Conservation (phyloP, 306 rosid species). For the Begonia masoniana region DNA sequence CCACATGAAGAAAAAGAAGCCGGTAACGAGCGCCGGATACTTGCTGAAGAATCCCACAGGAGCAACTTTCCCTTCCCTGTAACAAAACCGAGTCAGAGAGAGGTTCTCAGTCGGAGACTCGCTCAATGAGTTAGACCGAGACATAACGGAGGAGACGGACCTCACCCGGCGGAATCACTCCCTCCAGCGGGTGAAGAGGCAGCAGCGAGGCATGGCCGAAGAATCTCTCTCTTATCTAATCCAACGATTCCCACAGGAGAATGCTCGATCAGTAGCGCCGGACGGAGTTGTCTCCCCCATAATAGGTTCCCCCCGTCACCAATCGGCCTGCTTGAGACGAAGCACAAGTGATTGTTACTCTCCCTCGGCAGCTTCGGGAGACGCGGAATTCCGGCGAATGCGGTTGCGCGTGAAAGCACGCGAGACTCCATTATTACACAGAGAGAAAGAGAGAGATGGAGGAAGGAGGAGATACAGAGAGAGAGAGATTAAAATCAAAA, state of each 20-base stretch:
- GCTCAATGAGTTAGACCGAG: constrained; percentile 23
- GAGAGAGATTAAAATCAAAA: not conserved
- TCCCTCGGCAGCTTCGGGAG: constrained; percentile 38
- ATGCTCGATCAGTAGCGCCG: constrained; percentile 39
- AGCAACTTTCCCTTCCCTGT: constrained; percentile 60
- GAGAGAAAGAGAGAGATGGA: not conserved
- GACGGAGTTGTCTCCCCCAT: constrained; percentile 91
- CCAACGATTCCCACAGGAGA: constrained; percentile 18
- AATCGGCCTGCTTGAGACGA: constrained; percentile 29
- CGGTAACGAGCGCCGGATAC: constrained; percentile 34
- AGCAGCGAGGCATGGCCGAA: constrained; percentile 46
- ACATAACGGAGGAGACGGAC: constrained; percentile 88
- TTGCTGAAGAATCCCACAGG: constrained; percentile 45
- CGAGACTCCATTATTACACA: constrained; percentile 62
- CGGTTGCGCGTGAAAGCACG: constrained; percentile 72
- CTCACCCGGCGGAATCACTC: constrained; percentile 99
- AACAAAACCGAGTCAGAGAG: constrained; percentile 12
- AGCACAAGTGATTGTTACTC: constrained; percentile 11
- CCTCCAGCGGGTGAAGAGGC: constrained; percentile 73
- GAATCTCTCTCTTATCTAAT: constrained; percentile 20
- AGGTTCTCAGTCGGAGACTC: constrained; percentile 19
- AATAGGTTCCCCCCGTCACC: constrained; percentile 76
- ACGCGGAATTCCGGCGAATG: constrained; percentile 29
- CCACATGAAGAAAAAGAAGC: constrained; percentile 55
- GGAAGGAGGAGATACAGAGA: not conserved